Evolutionary conservation across 306 rosid species (phyloP), one percentile per base, ranked within the genome.

Genomic region (Dalbergia cochinchinensis): DNA sequence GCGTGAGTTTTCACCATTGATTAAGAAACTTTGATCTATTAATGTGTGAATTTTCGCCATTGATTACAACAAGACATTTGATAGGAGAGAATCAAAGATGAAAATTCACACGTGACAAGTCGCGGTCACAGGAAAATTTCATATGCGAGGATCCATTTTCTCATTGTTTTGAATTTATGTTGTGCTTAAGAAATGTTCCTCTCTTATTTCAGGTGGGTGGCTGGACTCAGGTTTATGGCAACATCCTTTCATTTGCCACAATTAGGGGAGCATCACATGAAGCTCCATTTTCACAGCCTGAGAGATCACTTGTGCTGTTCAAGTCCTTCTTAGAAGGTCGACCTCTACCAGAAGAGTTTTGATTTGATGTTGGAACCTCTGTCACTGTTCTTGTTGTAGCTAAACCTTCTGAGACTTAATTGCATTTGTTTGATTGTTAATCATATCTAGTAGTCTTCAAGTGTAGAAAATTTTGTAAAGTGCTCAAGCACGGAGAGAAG

Each of bases 231-330:
- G 98, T 88, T 73, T 95, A 93, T 82, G 99, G 94, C 7, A 86
- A 95, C 76, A 78, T 89, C 34, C 93, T 95, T 67, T 89, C 99
- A 19, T 95, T 95, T 83, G 99, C 98, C 37, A 92, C 99, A 37
- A 80, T 95, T 1, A 91, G 99, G 68, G 99, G 99, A 77, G 99
- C 99, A 44, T 95, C 99, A 34, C 99, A 95, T 54, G 98, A 95
- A 83, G 99, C 94, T 48, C 99, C 99, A 8, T 95, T 95, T 89
- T 95, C 99, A 9, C 98, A 93, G 80, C 99, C 99, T 53, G 87
- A 90, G 86, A 87, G 99, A 83, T 93, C 99, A 34, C 89, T 95
- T 41, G 96, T 89, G 48, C 76, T 95, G 72, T 95, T 95, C 86
- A 95, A 82, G 85, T 89, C 98, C 44, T 91, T 95, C 85, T 66